A percentile compares a stretch with the other conserved stretches of the same genome.
phyloP scores from a whole-genome alignment of 441 rosid species.

The Metrosideros polymorpha region DNA sequence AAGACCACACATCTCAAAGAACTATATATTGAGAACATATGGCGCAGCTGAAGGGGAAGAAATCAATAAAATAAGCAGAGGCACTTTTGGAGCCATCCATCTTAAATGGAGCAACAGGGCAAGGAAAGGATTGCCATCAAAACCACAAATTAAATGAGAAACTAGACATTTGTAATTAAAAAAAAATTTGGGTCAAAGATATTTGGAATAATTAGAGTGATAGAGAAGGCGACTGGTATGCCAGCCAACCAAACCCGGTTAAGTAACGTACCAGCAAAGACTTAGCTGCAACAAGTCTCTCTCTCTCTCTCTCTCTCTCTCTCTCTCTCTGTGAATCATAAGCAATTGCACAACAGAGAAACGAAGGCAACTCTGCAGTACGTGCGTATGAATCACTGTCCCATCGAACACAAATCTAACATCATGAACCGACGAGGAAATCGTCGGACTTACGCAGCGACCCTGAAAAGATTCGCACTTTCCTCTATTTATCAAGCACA shows the following conservation, averaged over 20 bases:
- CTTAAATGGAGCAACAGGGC: neutral
- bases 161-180: too few relatives aligned
- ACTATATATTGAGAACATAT: neutral
- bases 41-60: neutral
- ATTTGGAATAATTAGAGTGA: neutral
- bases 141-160: neutral
- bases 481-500: neutral
- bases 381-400: neutral
- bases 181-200: too few relatives aligned
- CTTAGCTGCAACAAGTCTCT: neutral
- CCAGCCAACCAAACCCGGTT: neutral
- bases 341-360: neutral
- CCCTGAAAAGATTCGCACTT: neutral
- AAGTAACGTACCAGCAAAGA: neutral
- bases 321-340: neutral
- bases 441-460: neutral
- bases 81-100: neutral
- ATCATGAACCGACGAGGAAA: neutral
- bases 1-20: neutral
- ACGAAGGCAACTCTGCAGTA: neutral
- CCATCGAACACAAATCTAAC: neutral
- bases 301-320: neutral
- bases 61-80: neutral
- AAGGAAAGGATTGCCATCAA: neutral
- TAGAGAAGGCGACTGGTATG: neutral